Evolutionary conservation across 805 yeast species (phyloP), one percentile per base, ranked within the genome.

Genomic region (Zygoascus tannicola): DNA sequence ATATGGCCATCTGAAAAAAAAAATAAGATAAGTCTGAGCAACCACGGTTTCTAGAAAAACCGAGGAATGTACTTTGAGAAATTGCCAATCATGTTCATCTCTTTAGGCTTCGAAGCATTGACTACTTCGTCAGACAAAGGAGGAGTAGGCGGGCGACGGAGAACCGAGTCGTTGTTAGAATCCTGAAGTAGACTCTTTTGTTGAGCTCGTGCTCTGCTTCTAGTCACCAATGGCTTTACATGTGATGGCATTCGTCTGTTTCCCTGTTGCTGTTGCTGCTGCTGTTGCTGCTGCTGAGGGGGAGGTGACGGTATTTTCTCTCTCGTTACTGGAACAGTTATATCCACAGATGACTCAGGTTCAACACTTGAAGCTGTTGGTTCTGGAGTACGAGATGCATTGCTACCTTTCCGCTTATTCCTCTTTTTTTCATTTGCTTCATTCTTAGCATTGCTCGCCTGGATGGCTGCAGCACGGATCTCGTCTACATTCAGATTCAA

Each of bases 401-500:
- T 8, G 20, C 34, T 34, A 40, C 36, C 36, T 14, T 20, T 41
- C 19, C 20, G 36, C 32, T 40, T 40, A n/a, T n/a, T n/a, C 32
- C 22, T 12, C 15, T 40, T 33, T n/a, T 40, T 21, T n/a, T 33
- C 30, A 15, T 22, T 38, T 15, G 21, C 10, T 19, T 23, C 15
- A 14, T 28, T 23, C 33, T 15, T 16, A 18, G 18, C 22, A 5
- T 28, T 34, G n/a, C 23, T 19, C 2, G 40, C 43, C 37, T 34
- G 30, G 8, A 12, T 22, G 19, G 40, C 43, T 2, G 53, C 35
- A n/a, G 45, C 48, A n/a, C 44, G 44, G 18, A 46, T 40, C 35
- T 46, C 51, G 15, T 52, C 52, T 7, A 52, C 54, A 33, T 52
- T 44, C 32, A 52, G 44, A 23, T 43, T 38, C 19, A 52, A 49